Evolutionary conservation across 306 rosid genomes (phyloP).

Genomic region (Rubus idaeus): DNA sequence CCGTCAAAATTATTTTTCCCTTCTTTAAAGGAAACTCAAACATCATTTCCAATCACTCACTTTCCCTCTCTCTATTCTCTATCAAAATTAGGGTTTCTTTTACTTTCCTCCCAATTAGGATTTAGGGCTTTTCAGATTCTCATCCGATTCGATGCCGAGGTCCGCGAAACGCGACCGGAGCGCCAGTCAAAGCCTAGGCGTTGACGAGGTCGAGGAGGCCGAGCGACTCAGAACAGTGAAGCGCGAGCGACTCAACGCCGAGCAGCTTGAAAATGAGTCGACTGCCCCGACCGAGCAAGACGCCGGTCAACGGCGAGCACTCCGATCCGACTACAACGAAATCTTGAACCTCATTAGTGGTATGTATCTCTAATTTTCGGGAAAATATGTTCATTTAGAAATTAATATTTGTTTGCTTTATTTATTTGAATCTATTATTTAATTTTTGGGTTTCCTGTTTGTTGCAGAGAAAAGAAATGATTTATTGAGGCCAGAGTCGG

Average conservation of each 20-base stretch:
- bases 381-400: not conserved
- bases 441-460: not conserved
- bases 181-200: not conserved
- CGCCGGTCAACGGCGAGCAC: slow-evolving; percentile 50
- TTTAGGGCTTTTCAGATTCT: not conserved
- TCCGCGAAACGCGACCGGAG: not conserved
- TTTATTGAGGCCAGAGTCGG: slow-evolving; percentile 40
- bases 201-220: not conserved
- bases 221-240: slow-evolving; percentile 34
- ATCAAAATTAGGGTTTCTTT: slow-evolving; percentile 11
- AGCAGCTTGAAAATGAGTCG: slow-evolving; percentile 18
- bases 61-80: not conserved
- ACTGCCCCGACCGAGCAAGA: slow-evolving; percentile 30
- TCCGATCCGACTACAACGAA: slow-evolving; percentile 60
- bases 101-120: not conserved
- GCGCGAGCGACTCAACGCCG: slow-evolving; percentile 37
- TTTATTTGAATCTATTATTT: not conserved
- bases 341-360: slow-evolving; percentile 62
- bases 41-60: not conserved
- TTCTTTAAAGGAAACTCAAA: not conserved
- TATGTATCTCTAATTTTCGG: not conserved
- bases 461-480: slow-evolving; percentile 64
- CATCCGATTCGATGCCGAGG: slow-evolving; percentile 9
- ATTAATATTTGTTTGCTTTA: not conserved
- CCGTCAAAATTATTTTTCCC: not conserved